A percentile compares a stretch with the other conserved stretches of the same genome.
Evolutionary conservation across 495 filamentous ascomycete genomes (phyloP).

Genomic region (Aspergillus cavernicola): DNA sequence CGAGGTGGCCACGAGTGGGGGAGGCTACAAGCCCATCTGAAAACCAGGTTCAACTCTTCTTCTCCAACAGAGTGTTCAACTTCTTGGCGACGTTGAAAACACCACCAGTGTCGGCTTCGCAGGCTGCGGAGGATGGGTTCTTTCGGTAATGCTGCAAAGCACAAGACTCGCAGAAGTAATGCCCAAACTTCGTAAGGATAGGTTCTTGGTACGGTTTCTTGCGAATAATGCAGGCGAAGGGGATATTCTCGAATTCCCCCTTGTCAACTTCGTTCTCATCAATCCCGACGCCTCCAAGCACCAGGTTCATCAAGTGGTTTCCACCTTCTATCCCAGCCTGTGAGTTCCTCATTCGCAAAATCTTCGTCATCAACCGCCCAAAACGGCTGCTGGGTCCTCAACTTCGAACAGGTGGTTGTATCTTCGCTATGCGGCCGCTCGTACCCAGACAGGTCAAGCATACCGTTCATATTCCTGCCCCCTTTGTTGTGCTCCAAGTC

Average conservation of each 20-base stretch:
- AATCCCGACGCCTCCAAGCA: slow-evolving; percentile 34
- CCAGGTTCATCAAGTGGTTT: slow-evolving; percentile 25
- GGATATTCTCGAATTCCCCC: slow-evolving; percentile 79
- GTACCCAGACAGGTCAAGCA: slow-evolving; percentile 37
- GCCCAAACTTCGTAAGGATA: slow-evolving; percentile 84
- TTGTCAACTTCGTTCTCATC: slow-evolving; percentile 62
- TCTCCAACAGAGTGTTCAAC: slow-evolving; percentile 74
- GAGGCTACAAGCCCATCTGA: too few species aligned
- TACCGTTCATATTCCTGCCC: background rate
- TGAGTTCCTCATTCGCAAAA: slow-evolving; percentile 17
- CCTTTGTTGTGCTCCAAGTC: slow-evolving; percentile 8
- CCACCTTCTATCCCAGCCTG: slow-evolving; percentile 43
- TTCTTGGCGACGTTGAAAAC: slow-evolving; percentile 89
- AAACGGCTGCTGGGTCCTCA: slow-evolving; percentile 36
- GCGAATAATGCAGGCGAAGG: slow-evolving; percentile 95
- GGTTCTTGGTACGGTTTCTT: slow-evolving; percentile 74
- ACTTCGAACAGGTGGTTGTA: slow-evolving; percentile 29
- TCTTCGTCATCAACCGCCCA: slow-evolving; percentile 16
- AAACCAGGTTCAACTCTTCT: too few species aligned
- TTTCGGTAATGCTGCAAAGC: slow-evolving; percentile 79
- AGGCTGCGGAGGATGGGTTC: slow-evolving; percentile 79
- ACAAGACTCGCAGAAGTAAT: slow-evolving; percentile 93
- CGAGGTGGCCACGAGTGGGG: too few species aligned
- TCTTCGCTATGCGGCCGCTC: slow-evolving; percentile 36
- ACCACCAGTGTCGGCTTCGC: slow-evolving; percentile 77